Evolutionary conservation across 345 rosid species (phyloP), one percentile per base, ranked within the genome.

Genomic region (Psidium guajava): DNA sequence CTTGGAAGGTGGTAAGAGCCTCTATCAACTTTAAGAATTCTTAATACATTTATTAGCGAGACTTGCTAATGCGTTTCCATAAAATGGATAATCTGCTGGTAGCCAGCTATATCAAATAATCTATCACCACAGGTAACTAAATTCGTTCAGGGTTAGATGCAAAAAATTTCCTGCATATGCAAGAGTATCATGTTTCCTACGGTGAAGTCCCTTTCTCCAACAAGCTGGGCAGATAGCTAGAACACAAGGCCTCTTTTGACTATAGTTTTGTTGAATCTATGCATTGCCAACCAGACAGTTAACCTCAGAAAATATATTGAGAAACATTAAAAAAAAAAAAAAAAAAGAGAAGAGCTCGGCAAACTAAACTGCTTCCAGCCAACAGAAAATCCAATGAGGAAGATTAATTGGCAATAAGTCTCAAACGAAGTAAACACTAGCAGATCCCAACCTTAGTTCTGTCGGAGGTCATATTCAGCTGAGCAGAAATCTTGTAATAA

Each of bases 401-500:
- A 32, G 47, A 69, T 69, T 69, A 32, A 32, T 69, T 36, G 13
- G 77, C 77, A 69, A 36, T 16, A 9, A 69, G 20, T 40, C 47
- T 82, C 44, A 74, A 54, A 36, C 81, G 42, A 83, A 69, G 75
- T 82, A 86, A 64, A 83, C 82, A 52, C 82, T 55, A 69, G 47
- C 4, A 69, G 86, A 84, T 80, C 50, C 84, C 86, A 64, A 97
- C 99, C 99, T 97, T 97, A 84, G 99, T 97, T 91, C 99, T 93
- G 87, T 96, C 98, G 20, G 96, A 95, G 86, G 98, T 94, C 98
- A 92, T 93, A 83, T 95, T 95, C 88, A 97, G 85, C 57, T 91
- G 85, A 85, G 98, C 98, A 61, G 99, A 95, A 89, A 97, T 95
- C 91, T 89, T 96, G 92, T 92, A 94, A 91, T 97, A 97, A 51